Conservation (phyloP, 176 grass and related monocot genomes). For the Tillandsia leiboldiana region DNA sequence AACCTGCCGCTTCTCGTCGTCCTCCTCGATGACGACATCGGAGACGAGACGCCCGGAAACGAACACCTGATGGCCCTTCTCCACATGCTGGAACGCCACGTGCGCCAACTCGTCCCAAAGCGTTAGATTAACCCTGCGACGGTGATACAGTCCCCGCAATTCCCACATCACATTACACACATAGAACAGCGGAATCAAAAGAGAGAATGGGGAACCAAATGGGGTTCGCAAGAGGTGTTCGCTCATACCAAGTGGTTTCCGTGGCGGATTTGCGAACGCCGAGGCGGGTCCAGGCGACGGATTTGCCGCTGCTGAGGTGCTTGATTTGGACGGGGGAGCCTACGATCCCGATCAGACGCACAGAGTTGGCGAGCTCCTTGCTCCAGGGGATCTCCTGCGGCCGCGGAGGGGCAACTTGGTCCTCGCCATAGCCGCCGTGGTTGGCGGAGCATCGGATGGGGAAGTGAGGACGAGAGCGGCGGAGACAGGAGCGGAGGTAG, state of each 20-base stretch:
- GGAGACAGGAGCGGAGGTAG: not conserved
- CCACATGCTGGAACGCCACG: slow-evolving; percentile 65
- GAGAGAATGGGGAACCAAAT: no score
- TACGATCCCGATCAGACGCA: slow-evolving; percentile 65
- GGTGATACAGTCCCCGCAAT: not conserved
- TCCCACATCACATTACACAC: not conserved
- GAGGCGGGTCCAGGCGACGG: slow-evolving; percentile 59
- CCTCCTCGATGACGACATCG: slow-evolving; percentile 52
- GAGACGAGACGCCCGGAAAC: slow-evolving; percentile 84
- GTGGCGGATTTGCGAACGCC: slow-evolving; percentile 67
- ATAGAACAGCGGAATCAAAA: no score
- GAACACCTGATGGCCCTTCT: slow-evolving; percentile 57
- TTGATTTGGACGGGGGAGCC: slow-evolving; percentile 61
- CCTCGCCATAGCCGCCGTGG: slow-evolving; percentile 12
- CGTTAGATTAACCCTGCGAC: slow-evolving; percentile 60
- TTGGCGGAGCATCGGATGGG: slow-evolving; percentile 7
- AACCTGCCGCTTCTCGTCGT: slow-evolving; percentile 43
- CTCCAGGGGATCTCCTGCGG: slow-evolving; percentile 67
- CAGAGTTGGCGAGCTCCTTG: slow-evolving; percentile 62
- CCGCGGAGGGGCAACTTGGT: slow-evolving; percentile 20
- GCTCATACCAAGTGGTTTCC: slow-evolving; percentile 58
- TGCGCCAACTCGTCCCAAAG: slow-evolving; percentile 90
- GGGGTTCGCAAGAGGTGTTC: no score
- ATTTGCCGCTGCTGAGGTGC: slow-evolving; percentile 52
- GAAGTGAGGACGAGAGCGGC: not conserved